Percentiles rank a stretch among this genome's conserved stretches.
phyloP scores from a whole-genome alignment of 2,329 filamentous ascomycete genomes.

The Cucurbitaria berberidis region DNA sequence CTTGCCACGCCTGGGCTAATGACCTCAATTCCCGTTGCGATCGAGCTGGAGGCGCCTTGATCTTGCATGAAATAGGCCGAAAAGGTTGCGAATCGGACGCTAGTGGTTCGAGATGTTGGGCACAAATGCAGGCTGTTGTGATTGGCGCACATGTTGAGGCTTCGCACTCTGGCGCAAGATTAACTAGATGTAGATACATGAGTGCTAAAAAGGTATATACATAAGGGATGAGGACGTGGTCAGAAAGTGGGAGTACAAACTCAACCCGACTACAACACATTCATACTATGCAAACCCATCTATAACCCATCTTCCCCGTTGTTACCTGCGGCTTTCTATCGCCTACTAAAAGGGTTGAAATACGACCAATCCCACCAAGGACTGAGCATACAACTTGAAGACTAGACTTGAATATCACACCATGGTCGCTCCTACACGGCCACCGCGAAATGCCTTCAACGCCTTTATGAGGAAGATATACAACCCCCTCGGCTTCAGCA shows the following conservation, averaged over 20 bases:
- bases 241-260: background rate
- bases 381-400: too few relatives aligned
- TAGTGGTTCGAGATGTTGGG: background rate
- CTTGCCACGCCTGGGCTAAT: background rate
- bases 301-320: background rate
- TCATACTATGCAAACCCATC: background rate
- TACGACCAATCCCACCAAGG: too few relatives aligned
- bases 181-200: background rate
- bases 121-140: background rate
- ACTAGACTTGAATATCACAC: too few relatives aligned
- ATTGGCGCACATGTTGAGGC: background rate
- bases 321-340: background rate
- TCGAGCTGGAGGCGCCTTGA: background rate
- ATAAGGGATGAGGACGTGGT: too few relatives aligned
- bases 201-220: background rate
- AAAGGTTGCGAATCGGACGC: background rate
- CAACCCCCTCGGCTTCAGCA: slow-evolving; percentile 60
- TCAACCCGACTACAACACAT: background rate
- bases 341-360: background rate
- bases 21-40: background rate
- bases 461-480: slow-evolving; percentile 21
- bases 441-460: slow-evolving; percentile 15
- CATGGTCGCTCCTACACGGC: slow-evolving; percentile 19
- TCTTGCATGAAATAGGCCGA: background rate
- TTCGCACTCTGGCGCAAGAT: background rate